Evolutionary conservation across 2,329 filamentous ascomycete species (phyloP), one percentile per base, ranked within the genome.

Genomic region (Truncatella angustata): DNA sequence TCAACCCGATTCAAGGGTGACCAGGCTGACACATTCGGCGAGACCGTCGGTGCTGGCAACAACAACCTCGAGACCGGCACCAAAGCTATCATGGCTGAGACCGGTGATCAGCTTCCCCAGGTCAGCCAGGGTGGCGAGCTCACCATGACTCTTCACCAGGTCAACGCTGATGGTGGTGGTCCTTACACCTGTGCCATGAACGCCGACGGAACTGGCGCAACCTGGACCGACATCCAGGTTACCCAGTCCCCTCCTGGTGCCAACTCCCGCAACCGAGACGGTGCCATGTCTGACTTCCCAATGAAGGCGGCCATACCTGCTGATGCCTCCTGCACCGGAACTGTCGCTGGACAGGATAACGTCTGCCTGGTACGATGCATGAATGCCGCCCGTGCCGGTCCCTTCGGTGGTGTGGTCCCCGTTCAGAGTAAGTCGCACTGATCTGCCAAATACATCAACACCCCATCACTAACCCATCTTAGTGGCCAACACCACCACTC

Each of bases 181-280:
- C 83, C 84, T 2, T 87, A 85, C 68, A 78, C 72, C 5, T 86
- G 83, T 71, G 82, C 82, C 75, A 83, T 87, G 64, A 84, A 85
- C 61, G 67, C 73, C 51, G 82, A 83, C 52, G 84, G 73, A 51
- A 84, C 82, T 4, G 83, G 76, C 21, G 63, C 71, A 44, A 65
- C 71, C 57, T 85, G 80, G 76, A 64, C 69, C 20, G 67, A 77
- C 54, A 79, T 83, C 63, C 67, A 76, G 30, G 82, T 86, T 50
- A 79, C 78, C 21, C 71, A 71, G 52, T 78, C 80, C 55, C 73
- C 81, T 3, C 75, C 74, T 1, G 80, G 80, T 52, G 68, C 73
- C 52, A 76, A 74, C 57, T 76, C 74, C 50, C 73, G 78, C 45
- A 78, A 78, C 65, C 64, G 67, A 40, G 60, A 67, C 23, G 73